Conservation (phyloP, 257 asterid species). For the Vinca minor region DNA sequence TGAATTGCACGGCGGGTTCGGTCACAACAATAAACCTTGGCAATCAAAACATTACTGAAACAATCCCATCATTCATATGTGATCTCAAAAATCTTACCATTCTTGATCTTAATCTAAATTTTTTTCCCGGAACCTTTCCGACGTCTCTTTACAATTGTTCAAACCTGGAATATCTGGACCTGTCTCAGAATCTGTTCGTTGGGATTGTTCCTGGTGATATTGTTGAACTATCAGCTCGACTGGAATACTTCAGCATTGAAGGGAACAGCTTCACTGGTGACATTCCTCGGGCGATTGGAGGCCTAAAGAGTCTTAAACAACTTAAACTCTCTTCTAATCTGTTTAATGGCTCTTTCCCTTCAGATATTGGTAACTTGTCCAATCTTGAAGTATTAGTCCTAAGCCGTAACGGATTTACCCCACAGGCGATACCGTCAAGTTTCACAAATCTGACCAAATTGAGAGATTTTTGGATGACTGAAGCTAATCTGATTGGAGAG, state of each 20-base stretch:
- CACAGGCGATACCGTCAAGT: conserved; percentile 50
- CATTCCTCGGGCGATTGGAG: conserved; percentile 54
- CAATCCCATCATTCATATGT: conserved; percentile 22
- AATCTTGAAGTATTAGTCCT: conserved; percentile 46
- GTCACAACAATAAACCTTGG: conserved; percentile 26
- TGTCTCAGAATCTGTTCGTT: conserved; percentile 39
- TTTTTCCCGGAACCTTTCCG: conserved; percentile 19
- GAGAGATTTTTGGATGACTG: conserved; percentile 37
- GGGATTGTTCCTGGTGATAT: conserved; percentile 54
- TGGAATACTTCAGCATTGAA: conserved; percentile 31
- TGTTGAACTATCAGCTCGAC: conserved; percentile 33
- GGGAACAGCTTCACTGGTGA: conserved; percentile 53
- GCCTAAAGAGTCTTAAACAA: conserved; percentile 24
- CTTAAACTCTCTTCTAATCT: conserved; percentile 26
- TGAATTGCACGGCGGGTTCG: conserved; percentile 41
- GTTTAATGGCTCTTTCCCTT: conserved; percentile 51
- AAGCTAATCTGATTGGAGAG: conserved; percentile 45
- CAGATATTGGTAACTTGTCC: conserved; percentile 44
- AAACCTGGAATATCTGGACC: conserved; percentile 38
- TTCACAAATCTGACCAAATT: conserved; percentile 48
- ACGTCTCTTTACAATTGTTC: conserved; percentile 19
- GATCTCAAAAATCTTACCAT: conserved; percentile 21
- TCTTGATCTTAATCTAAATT: conserved; percentile 17
- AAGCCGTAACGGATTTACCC: conserved; percentile 33
- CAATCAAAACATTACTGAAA: conserved; percentile 4